Base-by-base conservation (phyloP, 192 early-diverging fungal genomes). In the Phlyctochytrium planicorne region DNA sequence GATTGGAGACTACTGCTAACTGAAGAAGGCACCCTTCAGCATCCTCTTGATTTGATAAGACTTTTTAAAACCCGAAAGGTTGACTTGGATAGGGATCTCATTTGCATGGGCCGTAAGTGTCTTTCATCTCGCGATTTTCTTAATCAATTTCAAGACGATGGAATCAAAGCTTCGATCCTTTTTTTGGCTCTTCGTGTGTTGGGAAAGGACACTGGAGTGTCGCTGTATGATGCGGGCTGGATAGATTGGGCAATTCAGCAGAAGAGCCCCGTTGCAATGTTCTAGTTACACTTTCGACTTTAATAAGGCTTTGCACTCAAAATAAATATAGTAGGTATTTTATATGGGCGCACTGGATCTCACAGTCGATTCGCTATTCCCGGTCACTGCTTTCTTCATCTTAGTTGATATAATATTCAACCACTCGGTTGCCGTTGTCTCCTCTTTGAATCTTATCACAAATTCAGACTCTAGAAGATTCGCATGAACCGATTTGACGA, bases 221-320 rank as follows among this genome's bases (percentile, higher is more conserved):
- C 61, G 23, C 17, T 70, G 23, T 70, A 70, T 47, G 68, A 70
- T 24, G 68, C 40, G 12, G 68, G 68, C 4, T 70, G 68, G 68
- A 53, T 23, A 14, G 68, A 70, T 16, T 70, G 68, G 68, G 59
- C 60, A 3, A 24, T 3, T 3, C 59, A 36, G 10, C 25, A 53
- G 30, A 47, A 50, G 17, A 70, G 60, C 30, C 59, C 59, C 1
- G 29, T 63, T 47, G 40, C 40, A 47, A 47, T 20, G 40, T 47
- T 47, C 40, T 47, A 47, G 20, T 47, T n/a, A n/a, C n/a, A n/a
- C n/a, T n/a, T n/a, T n/a, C n/a, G n/a, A n/a, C n/a, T n/a, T n/a
- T n/a, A n/a, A n/a, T n/a, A n/a, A n/a, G n/a, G n/a, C n/a, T n/a
- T n/a, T n/a, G n/a, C n/a, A n/a, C n/a, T n/a, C n/a, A n/a, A n/a